Percentiles rank a stretch among this genome's conserved stretches.
Evolutionary conservation across 768 basidiomycete species (phyloP).

Genomic region (Mycena polygramma): DNA sequence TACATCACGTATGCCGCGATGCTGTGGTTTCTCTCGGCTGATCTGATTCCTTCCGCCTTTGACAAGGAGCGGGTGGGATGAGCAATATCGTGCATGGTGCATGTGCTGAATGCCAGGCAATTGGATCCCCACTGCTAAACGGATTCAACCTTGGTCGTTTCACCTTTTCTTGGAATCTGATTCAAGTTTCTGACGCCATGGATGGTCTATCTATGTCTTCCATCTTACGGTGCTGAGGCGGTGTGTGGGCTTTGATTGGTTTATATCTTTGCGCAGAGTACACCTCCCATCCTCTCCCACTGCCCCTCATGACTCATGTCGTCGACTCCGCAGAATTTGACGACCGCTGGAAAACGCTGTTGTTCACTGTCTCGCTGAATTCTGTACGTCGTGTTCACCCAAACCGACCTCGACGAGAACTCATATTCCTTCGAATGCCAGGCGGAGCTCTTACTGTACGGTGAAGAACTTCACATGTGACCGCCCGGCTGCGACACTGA

Average conservation of each 20-base stretch:
- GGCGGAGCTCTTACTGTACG: constrained; percentile 22
- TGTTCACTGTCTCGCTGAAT: constrained; percentile 23
- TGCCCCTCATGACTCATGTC: constrained; percentile 25
- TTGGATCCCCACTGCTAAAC: neutral
- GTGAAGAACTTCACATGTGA: neutral
- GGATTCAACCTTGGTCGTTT: neutral
- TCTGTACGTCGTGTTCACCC: constrained; percentile 2
- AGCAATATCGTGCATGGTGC: too few relatives aligned
- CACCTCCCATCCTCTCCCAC: neutral
- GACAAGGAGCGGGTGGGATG: too few relatives aligned
- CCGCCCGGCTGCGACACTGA: neutral
- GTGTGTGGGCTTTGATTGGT: neutral
- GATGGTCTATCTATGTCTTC: neutral
- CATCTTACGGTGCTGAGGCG: constrained; percentile 7
- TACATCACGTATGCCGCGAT: neutral
- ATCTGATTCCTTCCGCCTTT: neutral
- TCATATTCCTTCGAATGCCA: neutral
- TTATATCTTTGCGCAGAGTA: constrained; percentile 3
- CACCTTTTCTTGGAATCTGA: neutral
- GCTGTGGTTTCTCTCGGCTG: neutral
- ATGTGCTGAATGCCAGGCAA: too few relatives aligned
- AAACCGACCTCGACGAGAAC: neutral
- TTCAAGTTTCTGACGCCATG: neutral
- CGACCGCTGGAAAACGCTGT: constrained; percentile 14
- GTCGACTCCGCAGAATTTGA: constrained; percentile 26